Percentiles rank a stretch among this genome's conserved stretches.
Conservation (phyloP, 148 eudicot genomes). For the Rhododendron mucronatum region DNA sequence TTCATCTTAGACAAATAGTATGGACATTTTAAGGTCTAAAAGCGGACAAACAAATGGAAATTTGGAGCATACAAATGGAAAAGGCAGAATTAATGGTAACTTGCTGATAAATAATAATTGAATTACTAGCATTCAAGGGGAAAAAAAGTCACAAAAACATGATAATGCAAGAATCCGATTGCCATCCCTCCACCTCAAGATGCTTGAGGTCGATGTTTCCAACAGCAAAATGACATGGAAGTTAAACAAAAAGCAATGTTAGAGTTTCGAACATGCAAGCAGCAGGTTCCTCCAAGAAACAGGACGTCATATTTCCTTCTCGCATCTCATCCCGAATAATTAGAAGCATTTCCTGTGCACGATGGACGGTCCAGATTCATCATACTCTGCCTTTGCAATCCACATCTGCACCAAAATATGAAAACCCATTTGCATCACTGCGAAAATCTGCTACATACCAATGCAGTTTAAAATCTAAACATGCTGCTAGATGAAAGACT, state of each 20-base stretch:
- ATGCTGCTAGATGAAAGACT: neutral
- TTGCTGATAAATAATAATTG: neutral
- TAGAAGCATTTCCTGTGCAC: slow-evolving; percentile 19
- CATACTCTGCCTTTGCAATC: slow-evolving; percentile 75
- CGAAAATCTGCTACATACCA: neutral
- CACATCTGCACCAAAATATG: slow-evolving; percentile 45
- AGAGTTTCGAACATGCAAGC: neutral
- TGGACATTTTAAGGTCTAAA: no score
- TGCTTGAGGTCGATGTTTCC: no score
- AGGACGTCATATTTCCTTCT: neutral
- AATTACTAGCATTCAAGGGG: neutral
- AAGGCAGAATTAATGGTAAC: neutral
- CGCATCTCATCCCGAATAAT: neutral
- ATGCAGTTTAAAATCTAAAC: neutral
- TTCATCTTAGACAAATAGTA: neutral
- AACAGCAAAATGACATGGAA: neutral
- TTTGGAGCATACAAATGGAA: neutral
- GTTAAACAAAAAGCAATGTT: neutral
- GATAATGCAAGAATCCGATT: neutral
- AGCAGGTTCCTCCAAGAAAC: slow-evolving; percentile 2
- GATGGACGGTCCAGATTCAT: slow-evolving; percentile 70
- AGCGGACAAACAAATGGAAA: neutral
- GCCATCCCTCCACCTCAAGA: neutral
- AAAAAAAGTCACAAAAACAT: neutral
- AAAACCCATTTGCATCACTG: neutral